Conservation (phyloP, 2,329 filamentous ascomycete genomes). For the Furcasterigmium furcatum region DNA sequence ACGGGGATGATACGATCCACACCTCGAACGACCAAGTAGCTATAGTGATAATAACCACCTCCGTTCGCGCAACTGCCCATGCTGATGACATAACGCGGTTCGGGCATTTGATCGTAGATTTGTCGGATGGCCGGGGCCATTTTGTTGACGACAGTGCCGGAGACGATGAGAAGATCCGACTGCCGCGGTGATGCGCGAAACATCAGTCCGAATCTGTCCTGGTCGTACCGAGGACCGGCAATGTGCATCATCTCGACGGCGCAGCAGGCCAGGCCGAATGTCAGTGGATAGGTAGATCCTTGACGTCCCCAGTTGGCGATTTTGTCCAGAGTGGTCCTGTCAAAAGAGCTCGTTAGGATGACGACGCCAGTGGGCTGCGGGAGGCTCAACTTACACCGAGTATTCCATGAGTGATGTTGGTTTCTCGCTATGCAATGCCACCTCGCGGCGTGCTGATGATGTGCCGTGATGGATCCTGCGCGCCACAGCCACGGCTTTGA, state of each 20-base stretch:
- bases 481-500: too few relatives aligned
- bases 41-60: conserved; percentile 84
- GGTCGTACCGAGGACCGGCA: conserved; percentile 60
- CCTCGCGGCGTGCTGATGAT: too few relatives aligned
- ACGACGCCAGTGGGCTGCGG: not conserved
- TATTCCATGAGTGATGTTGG: too few relatives aligned
- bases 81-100: conserved; percentile 81
- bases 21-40: conserved; percentile 65
- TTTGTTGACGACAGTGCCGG: conserved; percentile 90
- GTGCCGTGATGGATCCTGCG: too few relatives aligned
- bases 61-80: conserved; percentile 86
- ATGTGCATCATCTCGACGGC: conserved; percentile 63
- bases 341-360: not conserved
- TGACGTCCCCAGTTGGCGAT: conserved; percentile 56
- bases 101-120: conserved; percentile 94
- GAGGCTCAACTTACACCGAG: too few relatives aligned
- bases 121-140: conserved; percentile 89
- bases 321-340: conserved; percentile 50
- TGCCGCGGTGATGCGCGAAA: conserved; percentile 86
- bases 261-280: conserved; percentile 61
- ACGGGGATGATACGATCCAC: conserved; percentile 66
- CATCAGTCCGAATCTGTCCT: conserved; percentile 62
- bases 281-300: conserved; percentile 57
- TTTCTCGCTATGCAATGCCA: too few relatives aligned
- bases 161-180: conserved; percentile 91